A percentile compares a stretch with the other conserved stretches of the same genome.
phyloP scores from a whole-genome alignment of 2,329 filamentous ascomycete genomes.

The Chaetoscypha palmicola region DNA sequence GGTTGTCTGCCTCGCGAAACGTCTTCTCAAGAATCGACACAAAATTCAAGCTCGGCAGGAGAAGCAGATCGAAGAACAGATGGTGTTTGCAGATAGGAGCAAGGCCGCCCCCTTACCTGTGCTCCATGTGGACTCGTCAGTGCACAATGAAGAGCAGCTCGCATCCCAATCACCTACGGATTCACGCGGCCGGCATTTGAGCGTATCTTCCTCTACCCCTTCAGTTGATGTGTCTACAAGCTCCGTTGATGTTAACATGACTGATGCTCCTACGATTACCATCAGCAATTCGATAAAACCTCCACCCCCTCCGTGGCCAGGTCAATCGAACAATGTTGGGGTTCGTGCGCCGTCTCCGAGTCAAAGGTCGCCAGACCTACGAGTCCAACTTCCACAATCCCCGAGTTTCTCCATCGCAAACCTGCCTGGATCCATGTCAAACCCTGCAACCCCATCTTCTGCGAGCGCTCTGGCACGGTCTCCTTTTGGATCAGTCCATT shows the following conservation, averaged over 20 bases:
- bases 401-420: conserved; percentile 40
- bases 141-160: conserved; percentile 13
- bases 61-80: conserved; percentile 9
- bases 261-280: conserved; percentile 22
- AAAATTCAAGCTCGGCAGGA: conserved; percentile 19
- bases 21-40: conserved; percentile 28
- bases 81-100: conserved; percentile 3
- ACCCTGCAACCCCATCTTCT: conserved; percentile 41
- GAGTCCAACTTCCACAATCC: conserved; percentile 50
- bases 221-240: conserved; percentile 21
- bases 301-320: conserved; percentile 28
- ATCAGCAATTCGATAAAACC: conserved; percentile 25
- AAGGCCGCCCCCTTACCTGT: conserved; percentile 18
- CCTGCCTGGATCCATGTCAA: conserved; percentile 27
- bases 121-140: conserved; percentile 19
- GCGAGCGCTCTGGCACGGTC: conserved; percentile 42
- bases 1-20: conserved; percentile 26
- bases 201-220: conserved; percentile 23
- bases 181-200: conserved; percentile 18
- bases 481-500: conserved; percentile 38
- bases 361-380: conserved; percentile 23
- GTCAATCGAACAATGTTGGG: conserved; percentile 7
- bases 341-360: conserved; percentile 1
- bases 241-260: conserved; percentile 22
- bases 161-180: conserved; percentile 21